Evolutionary conservation across 306 rosid species (phyloP).

Genomic region (Aeschynomene evenia): DNA sequence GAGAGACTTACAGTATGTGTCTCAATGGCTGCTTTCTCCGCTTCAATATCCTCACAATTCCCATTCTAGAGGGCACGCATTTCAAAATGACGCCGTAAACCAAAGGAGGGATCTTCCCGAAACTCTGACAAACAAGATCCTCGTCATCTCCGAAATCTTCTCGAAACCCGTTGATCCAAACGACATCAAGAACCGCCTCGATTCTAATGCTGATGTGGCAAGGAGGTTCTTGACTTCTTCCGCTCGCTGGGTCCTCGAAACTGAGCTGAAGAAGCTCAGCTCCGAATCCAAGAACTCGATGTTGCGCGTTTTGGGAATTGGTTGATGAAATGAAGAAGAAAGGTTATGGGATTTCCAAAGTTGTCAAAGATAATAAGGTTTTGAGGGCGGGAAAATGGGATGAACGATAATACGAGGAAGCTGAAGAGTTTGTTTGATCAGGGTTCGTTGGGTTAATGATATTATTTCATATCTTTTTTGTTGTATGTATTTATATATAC

Average conservation of each 20-base stretch:
- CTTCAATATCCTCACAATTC: no score
- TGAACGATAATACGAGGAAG: slow-evolving; percentile 46
- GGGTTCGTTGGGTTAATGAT: slow-evolving; percentile 44
- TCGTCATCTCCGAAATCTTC: slow-evolving; percentile 44
- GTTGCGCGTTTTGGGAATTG: slow-evolving; percentile 69
- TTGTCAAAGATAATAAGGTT: slow-evolving; percentile 42
- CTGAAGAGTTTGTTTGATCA: slow-evolving; percentile 55
- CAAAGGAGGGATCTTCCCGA: no score
- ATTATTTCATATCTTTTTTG: no score
- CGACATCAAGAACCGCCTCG: slow-evolving; percentile 53
- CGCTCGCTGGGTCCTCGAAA: slow-evolving; percentile 52
- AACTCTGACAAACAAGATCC: slow-evolving; percentile 46
- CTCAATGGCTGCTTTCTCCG: no score
- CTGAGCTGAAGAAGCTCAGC: slow-evolving; percentile 45
- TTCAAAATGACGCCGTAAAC: no score
- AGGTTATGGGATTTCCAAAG: slow-evolving; percentile 61
- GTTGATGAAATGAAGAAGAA: slow-evolving; percentile 60
- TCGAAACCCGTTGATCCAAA: slow-evolving; percentile 27
- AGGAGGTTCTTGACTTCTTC: slow-evolving; percentile 73
- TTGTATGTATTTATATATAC: no score
- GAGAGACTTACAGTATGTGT: no score
- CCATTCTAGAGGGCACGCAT: no score
- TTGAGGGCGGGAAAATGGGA: slow-evolving; percentile 46
- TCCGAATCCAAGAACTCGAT: slow-evolving; percentile 68
- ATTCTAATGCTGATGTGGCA: slow-evolving; percentile 53